Conservation (phyloP, 2,329 filamentous ascomycete genomes). For the Aureobasidium vineae region DNA sequence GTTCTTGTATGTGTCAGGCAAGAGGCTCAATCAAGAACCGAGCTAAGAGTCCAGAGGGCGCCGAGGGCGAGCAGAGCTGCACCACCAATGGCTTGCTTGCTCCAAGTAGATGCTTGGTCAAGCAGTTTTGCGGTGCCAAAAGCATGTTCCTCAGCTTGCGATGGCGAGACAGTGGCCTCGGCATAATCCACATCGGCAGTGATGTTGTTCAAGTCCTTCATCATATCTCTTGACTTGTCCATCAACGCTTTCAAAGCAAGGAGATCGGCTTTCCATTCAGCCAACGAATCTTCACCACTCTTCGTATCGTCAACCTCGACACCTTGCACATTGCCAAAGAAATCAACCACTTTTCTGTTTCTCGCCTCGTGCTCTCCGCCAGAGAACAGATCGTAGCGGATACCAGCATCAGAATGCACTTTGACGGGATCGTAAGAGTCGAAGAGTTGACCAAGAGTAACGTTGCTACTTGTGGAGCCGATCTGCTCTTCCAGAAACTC, state of each 20-base stretch:
- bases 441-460: conserved; percentile 89
- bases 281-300: conserved; percentile 40
- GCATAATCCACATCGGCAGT: conserved; percentile 10
- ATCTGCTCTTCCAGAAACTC: conserved; percentile 94
- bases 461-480: conserved; percentile 78
- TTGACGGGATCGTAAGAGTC: conserved; percentile 94
- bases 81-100: conserved; percentile 28
- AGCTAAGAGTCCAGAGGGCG: conserved; percentile 26
- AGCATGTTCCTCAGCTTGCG: conserved; percentile 23
- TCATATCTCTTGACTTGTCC: conserved; percentile 51
- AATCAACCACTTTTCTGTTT: conserved; percentile 84
- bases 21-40: conserved; percentile 26
- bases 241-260: conserved; percentile 65
- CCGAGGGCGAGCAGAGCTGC: conserved; percentile 27
- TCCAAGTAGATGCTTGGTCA: conserved; percentile 26
- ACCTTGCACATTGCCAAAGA: conserved; percentile 97
- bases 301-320: conserved; percentile 71
- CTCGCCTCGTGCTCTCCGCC: conserved; percentile 77
- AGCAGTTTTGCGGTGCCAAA: conserved; percentile 28
- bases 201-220: conserved; percentile 29
- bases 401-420: conserved; percentile 88
- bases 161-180: conserved; percentile 25
- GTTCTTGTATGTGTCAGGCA: too few relatives aligned
- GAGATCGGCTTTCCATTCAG: conserved; percentile 65
- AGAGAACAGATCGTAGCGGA: conserved; percentile 92